phyloP scores from a whole-genome alignment of 1,284 basidiomycete species.

The Ustilago shanxiensis region DNA sequence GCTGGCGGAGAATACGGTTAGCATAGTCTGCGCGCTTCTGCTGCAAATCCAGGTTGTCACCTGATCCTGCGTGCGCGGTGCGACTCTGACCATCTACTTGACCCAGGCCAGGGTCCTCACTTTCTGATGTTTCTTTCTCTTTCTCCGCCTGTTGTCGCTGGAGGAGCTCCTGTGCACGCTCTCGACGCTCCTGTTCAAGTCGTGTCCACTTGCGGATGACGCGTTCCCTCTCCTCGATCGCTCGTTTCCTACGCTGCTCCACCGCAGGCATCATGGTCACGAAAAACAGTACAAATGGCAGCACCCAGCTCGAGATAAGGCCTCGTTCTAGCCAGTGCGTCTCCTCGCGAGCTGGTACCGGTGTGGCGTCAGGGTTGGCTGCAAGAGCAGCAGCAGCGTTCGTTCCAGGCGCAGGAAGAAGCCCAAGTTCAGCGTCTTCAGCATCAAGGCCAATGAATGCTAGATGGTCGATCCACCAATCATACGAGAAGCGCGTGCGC shows the following conservation, averaged over 20 bases:
- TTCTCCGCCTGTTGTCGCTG: not conserved
- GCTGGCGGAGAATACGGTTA: conserved; percentile 28
- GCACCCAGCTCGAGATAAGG: conserved; percentile 17
- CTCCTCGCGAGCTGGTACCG: not conserved
- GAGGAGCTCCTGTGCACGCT: conserved; percentile 12
- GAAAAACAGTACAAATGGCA: conserved; percentile 48
- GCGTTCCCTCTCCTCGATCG: conserved; percentile 53
- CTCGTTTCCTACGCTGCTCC: conserved; percentile 46
- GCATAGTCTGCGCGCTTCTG: conserved; percentile 30
- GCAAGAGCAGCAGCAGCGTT: conserved; percentile 4
- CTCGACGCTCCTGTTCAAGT: conserved; percentile 27
- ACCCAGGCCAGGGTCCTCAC: not conserved
- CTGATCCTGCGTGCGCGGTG: not conserved
- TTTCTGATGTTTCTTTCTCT: not conserved
- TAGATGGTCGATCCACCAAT: conserved; percentile 51
- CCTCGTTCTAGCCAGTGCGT: not conserved
- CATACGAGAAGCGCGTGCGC: conserved; percentile 22
- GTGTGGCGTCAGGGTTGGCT: not conserved
- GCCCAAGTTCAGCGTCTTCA: conserved; percentile 53
- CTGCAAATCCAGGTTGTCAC: conserved; percentile 10
- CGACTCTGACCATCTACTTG: not conserved
- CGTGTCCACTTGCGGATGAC: conserved; percentile 41
- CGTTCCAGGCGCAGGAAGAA: conserved; percentile 16
- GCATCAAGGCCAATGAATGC: conserved; percentile 46
- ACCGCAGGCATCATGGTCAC: conserved; percentile 55